Base-by-base conservation (phyloP, 768 basidiomycete genomes). In the Amanita inopinata region DNA sequence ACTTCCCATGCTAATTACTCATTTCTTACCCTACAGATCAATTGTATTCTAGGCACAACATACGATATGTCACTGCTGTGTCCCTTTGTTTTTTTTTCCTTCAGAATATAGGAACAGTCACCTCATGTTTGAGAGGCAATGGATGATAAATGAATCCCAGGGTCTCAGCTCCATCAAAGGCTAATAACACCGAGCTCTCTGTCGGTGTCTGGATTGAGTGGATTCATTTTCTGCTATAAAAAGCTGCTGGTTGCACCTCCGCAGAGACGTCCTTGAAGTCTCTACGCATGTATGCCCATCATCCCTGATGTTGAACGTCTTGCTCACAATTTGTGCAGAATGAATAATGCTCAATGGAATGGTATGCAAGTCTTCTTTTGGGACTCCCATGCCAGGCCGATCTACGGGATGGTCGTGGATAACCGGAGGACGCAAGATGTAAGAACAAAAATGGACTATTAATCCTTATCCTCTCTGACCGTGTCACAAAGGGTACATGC, bases 291-390 rank as follows among this genome's bases (percentile, higher is more conserved):
- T 14, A 43, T 17, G 34, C 20, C 11, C 34, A 36, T 12, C 28
- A 25, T 18, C 25, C 11, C 9, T 18, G 10, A 6, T 11, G 11
- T 9, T 37, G 8, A 28, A 11, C 10, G 20, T 28, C 11, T 37
- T 33, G n/a, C 20, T 35, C 25, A 33, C 32, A 33, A 41, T 12
- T 34, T 33, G 30, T 45, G 35, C 15, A 51, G 44, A 22, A 38
- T 43, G 42, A 17, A 43, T 14, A 7, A 5, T 6, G 15, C 33
- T 14, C 25, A 48, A 11, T 53, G 53, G 53, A 51, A 17, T 27
- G 57, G 55, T 12, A 46, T 33, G 20, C 47, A 51, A 31, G 55
- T 58, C 38, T 54, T 52, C 48, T 55, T 52, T 45, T 58, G 55
- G 55, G 44, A 52, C 18, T 45, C 51, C 14, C 41, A 48, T 50